phyloP scores from a whole-genome alignment of 257 asterid genomes.

The Solanum piurae region DNA sequence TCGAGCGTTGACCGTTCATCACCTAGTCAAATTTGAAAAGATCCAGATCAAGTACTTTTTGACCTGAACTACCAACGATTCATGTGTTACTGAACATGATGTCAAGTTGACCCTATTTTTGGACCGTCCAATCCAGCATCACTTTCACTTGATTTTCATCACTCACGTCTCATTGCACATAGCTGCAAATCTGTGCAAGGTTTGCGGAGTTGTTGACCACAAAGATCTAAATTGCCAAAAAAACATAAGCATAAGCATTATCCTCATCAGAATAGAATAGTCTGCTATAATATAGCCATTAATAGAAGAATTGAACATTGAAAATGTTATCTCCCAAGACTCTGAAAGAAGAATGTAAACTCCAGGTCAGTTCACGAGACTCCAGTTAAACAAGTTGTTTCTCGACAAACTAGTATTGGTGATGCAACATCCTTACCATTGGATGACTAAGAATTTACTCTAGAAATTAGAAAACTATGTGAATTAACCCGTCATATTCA shows the following conservation, averaged over 20 bases:
- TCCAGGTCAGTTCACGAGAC: background rate
- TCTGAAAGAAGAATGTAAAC: background rate
- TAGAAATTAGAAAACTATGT: background rate
- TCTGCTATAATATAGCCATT: background rate
- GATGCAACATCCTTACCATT: background rate
- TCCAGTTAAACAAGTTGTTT: background rate
- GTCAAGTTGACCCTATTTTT: constrained; percentile 24
- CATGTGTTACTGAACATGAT: constrained; percentile 42
- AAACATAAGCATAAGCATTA: constrained; percentile 47
- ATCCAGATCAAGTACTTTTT: constrained; percentile 28
- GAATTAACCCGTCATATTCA: background rate
- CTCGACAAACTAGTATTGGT: background rate
- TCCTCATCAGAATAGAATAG: constrained; percentile 19
- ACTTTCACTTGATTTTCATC: constrained; percentile 37
- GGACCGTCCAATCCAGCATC: constrained; percentile 22
- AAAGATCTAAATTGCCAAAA: constrained; percentile 76
- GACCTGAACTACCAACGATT: background rate
- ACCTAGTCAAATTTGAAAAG: constrained; percentile 3
- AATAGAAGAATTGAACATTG: background rate
- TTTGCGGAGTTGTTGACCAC: constrained; percentile 87
- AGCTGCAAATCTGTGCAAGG: constrained; percentile 41
- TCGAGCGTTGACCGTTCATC: constrained; percentile 12
- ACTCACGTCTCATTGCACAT: constrained; percentile 28
- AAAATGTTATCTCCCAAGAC: background rate
- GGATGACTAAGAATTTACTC: background rate